Evolutionary conservation across 495 filamentous ascomycete genomes (phyloP).

Genomic region (Penicillium egyptiacum): DNA sequence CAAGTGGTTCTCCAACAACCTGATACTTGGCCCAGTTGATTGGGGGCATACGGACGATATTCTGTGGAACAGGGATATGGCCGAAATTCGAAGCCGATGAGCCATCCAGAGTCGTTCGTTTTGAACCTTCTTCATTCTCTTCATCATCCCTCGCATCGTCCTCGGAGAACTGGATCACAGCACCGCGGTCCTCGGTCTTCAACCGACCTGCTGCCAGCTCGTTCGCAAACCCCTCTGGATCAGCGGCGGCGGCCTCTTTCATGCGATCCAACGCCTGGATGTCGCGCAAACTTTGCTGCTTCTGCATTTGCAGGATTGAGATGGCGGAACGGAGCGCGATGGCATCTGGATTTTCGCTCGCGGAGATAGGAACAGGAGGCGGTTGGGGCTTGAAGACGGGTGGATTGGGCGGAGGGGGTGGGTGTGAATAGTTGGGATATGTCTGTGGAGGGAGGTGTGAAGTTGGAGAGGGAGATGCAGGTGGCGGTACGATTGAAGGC

Average conservation of each 20-base stretch:
- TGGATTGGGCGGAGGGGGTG: constrained; percentile 20
- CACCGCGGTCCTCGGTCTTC: constrained; percentile 38
- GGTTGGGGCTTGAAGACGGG: constrained; percentile 48
- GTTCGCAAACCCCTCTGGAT: constrained; percentile 67
- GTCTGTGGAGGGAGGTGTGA: constrained; percentile 16
- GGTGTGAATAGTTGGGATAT: constrained; percentile 13
- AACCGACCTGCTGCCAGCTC: constrained; percentile 60
- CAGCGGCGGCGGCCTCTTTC: constrained; percentile 61
- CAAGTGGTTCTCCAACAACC: constrained; percentile 73
- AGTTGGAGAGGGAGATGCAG: constrained; percentile 34
- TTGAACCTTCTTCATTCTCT: constrained; percentile 27
- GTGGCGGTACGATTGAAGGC: constrained; percentile 40
- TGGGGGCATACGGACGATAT: constrained; percentile 76
- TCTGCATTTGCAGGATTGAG: constrained; percentile 79
- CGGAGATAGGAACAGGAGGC: constrained; percentile 64
- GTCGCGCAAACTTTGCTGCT: constrained; percentile 69
- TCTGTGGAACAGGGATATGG: constrained; percentile 74
- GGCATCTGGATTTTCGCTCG: constrained; percentile 78
- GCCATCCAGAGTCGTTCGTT: constrained; percentile 26
- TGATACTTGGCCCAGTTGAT: constrained; percentile 92
- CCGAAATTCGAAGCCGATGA: constrained; percentile 38
- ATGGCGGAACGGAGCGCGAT: constrained; percentile 79
- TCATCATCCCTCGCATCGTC: constrained; percentile 39
- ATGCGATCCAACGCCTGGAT: constrained; percentile 61
- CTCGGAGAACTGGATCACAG: constrained; percentile 42